Base-by-base conservation (phyloP, 1,284 basidiomycete species). In the Trametes polyzona region DNA sequence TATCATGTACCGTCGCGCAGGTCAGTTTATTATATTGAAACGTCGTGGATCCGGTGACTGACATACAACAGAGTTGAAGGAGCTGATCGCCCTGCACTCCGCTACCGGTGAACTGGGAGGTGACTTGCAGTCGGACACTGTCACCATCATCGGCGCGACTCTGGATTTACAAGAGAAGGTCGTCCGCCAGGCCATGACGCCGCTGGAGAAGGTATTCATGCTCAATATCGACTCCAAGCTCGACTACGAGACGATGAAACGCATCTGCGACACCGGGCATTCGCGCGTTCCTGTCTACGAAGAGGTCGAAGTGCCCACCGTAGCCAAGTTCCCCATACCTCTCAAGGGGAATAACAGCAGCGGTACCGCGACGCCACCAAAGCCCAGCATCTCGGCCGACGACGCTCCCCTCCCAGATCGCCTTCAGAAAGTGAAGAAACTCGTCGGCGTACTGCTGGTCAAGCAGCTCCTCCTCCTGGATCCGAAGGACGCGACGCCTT, bases 401-500 rank as follows among this genome's bases (percentile, higher is more conserved):
- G 55, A 51, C 33, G 59, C 62, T 12, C 50, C 50, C 4, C 50
- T 62, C 8, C 64, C 63, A 4, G 43, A 56, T 12, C 54, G 67
- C 57, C 73, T 68, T 23, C 61, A 78, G 61, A 81, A 78, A 64
- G 81, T 83, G 46, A 92, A 89, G 74, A 90, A 88, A 74, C 91
- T 94, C 54, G 73, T 93, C 33, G 92, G 92, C 1, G 87, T 91
- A 39, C 75, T 95, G 41, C 77, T 94, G 5, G 91, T 93, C 53
- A 95, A 95, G 73, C 86, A 92, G 65, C 69, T 73, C 29, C 88
- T 96, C 11, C 76, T 95, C 59, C 82, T 96, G n/a, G 93, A 96
- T 71, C 93, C 94, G 0, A 90, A 92, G 49, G 92, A 93, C 67
- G 88, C 89, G 0, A 83, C 86, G 11, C 92, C 92, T 0, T 73